Percentiles rank a stretch among this genome's conserved stretches.
Evolutionary conservation across 495 filamentous ascomycete genomes (phyloP).

Genomic region (Copromyces sp.): DNA sequence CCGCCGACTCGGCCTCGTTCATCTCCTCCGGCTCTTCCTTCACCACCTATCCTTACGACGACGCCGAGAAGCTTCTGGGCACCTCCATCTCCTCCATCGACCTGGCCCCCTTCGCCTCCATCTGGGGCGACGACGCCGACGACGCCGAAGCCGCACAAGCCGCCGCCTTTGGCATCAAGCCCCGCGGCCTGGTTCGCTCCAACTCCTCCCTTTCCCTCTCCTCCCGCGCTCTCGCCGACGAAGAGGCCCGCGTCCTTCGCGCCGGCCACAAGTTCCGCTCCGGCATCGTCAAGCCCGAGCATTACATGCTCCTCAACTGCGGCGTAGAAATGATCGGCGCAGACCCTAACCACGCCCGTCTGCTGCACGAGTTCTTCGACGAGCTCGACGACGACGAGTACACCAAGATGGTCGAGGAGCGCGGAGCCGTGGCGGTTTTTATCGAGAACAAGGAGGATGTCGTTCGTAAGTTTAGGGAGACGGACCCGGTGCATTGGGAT

Average conservation of each 20-base stretch:
- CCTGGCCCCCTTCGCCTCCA: not conserved
- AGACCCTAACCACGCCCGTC: conserved; percentile 41
- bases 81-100: not conserved
- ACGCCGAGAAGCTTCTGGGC: conserved; percentile 11
- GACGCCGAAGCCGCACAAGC: conserved; percentile 27
- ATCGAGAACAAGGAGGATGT: conserved; percentile 45
- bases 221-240: conserved; percentile 66
- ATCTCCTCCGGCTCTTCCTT: conserved; percentile 5
- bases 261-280: conserved; percentile 72
- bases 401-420: conserved; percentile 41
- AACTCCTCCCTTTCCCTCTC: conserved; percentile 72
- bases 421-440: conserved; percentile 49
- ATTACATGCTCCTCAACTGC: conserved; percentile 32
- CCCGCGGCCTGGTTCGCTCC: conserved; percentile 49
- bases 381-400: conserved; percentile 53
- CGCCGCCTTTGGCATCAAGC: conserved; percentile 19
- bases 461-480: conserved; percentile 36
- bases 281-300: conserved; percentile 37
- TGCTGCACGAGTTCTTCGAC: conserved; percentile 54
- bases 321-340: conserved; percentile 40
- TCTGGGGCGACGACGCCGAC: conserved; percentile 30
- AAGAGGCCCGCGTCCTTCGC: conserved; percentile 84
- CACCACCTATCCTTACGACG: conserved; percentile 29
- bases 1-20: conserved; percentile 10
- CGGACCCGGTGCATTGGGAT: conserved; percentile 52